Conservation (phyloP, 345 rosid species). For the Eucalyptus urophylla region DNA sequence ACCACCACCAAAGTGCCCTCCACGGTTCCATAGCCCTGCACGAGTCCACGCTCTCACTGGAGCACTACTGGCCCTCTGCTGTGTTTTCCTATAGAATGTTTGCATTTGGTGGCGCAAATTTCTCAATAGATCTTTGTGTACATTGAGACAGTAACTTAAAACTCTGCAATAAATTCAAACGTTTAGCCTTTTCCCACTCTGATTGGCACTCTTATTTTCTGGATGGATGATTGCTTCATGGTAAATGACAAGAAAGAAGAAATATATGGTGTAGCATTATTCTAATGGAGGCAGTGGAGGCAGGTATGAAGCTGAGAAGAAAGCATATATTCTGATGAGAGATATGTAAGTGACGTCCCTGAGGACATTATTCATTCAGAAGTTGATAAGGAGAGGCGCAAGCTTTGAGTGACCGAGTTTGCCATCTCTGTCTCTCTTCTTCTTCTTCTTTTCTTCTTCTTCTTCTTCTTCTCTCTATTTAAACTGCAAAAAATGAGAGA, state of each 20-base stretch:
- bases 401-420: not conserved
- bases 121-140: not conserved
- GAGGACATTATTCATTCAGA: not conserved
- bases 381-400: not conserved
- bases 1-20: slow-evolving; percentile 1
- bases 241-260: not conserved
- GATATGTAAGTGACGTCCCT: not conserved
- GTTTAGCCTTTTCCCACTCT: not conserved
- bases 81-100: not conserved
- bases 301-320: not conserved
- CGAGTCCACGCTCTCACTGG: not conserved
- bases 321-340: too few relatives aligned
- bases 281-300: not conserved
- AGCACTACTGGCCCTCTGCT: not conserved
- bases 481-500: not conserved
- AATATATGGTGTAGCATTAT: not conserved
- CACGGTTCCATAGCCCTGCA: not conserved
- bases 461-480: too few relatives aligned
- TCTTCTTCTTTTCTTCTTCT: not conserved
- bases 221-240: not conserved
- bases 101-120: not conserved
- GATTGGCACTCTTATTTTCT: not conserved
- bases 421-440: too few relatives aligned
- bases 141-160: not conserved
- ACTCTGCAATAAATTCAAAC: not conserved